Evolutionary conservation across 2,329 filamentous ascomycete species (phyloP).

Genomic region (Verticillium tricorpus): DNA sequence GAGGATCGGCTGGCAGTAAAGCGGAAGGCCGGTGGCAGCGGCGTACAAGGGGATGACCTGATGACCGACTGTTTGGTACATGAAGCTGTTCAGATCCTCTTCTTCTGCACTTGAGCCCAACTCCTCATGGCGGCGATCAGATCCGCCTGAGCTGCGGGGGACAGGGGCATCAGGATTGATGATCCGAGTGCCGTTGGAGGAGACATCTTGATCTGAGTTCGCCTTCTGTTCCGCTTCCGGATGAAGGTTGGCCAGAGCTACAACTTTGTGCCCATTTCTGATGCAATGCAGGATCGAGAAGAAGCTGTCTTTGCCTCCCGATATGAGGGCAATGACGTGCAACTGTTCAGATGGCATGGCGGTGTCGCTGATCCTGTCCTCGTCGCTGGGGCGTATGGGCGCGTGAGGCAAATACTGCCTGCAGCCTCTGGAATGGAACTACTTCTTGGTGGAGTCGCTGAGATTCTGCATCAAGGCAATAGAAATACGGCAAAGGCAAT

Average conservation of each 20-base stretch:
- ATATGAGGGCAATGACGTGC: slow-evolving; percentile 88
- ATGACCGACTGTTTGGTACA: slow-evolving; percentile 98
- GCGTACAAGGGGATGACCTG: slow-evolving; percentile 81
- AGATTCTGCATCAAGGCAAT: too few species aligned
- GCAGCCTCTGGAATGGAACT: too few species aligned
- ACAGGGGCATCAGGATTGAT: not conserved
- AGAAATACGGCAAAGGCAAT: too few species aligned
- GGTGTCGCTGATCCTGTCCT: not conserved
- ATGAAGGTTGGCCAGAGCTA: slow-evolving; percentile 86
- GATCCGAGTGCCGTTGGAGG: not conserved
- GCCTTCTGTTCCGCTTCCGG: slow-evolving; percentile 34
- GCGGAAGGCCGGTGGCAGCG: slow-evolving; percentile 70
- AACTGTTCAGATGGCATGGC: slow-evolving; percentile 42
- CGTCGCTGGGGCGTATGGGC: too few species aligned
- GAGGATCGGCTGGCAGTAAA: slow-evolving; percentile 75
- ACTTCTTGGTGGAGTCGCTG: too few species aligned
- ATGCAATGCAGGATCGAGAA: slow-evolving; percentile 89
- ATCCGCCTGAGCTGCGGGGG: not conserved
- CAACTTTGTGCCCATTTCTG: slow-evolving; percentile 75
- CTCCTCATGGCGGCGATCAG: not conserved
- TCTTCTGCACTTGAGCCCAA: slow-evolving; percentile 17
- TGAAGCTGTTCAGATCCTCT: slow-evolving; percentile 84
- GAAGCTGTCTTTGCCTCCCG: slow-evolving; percentile 95
- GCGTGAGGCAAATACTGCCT: too few species aligned
- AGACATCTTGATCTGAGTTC: not conserved